phyloP scores from a whole-genome alignment of 768 basidiomycete species.

The Asterophora lycoperdoides region DNA sequence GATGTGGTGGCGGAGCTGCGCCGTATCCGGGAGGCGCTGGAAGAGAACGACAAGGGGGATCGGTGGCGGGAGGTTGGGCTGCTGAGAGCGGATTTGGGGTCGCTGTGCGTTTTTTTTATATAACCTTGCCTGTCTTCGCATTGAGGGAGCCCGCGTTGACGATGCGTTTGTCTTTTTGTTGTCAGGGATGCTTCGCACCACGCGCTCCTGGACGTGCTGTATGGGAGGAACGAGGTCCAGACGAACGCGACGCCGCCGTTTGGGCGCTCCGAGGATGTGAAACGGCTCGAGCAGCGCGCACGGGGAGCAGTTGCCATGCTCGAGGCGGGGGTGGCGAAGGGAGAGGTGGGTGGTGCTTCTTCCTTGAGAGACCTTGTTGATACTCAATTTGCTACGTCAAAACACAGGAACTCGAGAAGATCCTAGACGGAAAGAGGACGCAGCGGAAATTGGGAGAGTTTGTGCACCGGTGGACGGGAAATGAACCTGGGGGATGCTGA shows the following conservation, averaged over 20 bases:
- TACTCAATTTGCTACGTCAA: neutral
- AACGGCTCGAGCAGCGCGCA: neutral
- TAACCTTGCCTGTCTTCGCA: neutral
- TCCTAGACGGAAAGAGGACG: slow-evolving; percentile 3
- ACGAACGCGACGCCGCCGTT: slow-evolving; percentile 10
- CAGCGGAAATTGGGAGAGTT: slow-evolving; percentile 10
- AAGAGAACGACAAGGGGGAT: neutral
- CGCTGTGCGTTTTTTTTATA: slow-evolving; percentile 2
- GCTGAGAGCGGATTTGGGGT: slow-evolving; percentile 1
- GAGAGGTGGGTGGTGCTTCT: slow-evolving; percentile 7
- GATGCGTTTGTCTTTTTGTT: neutral
- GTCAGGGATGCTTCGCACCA: neutral
- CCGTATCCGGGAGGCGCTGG: neutral
- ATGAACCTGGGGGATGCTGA: neutral
- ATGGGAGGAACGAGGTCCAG: neutral
- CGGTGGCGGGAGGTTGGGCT: neutral
- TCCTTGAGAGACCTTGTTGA: neutral
- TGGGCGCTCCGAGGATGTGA: neutral
- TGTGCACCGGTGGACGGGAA: slow-evolving; percentile 11
- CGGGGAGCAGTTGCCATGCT: slow-evolving; percentile 4
- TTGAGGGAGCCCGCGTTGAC: neutral
- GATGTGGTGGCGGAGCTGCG: slow-evolving; percentile 22
- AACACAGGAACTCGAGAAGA: slow-evolving; percentile 6
- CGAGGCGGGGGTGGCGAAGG: neutral
- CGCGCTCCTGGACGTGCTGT: slow-evolving; percentile 1